Evolutionary conservation across 345 rosid species (phyloP), one percentile per base, ranked within the genome.

Genomic region (Hirschfeldia incana): DNA sequence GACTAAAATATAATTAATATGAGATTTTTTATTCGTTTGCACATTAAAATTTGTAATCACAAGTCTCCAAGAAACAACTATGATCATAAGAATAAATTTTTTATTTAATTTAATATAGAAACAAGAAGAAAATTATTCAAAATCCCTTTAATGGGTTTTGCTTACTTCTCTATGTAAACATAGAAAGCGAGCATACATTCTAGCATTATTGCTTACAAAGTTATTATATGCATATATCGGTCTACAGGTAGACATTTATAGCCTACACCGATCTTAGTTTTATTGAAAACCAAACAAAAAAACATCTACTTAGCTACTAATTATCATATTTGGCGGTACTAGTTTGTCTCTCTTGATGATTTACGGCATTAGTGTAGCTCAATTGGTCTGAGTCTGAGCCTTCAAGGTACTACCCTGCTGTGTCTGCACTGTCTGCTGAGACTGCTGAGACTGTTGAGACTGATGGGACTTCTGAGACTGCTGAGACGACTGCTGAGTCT

Each of bases 231-330:
- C 67, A 33, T 49, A 62, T 57, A 6, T 69, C 64, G 75, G 58
- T 77, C 57, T 76, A 61, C 51, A 77, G 53, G 53, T 63, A 53
- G 17, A 44, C 65, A 37, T 36, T 9, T 4, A 30, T 59, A 13
- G 61, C 53, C 79, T 66, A 72, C 21, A 72, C 72, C 81, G 72
- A 72, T 72, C 51, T 72, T 78, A 72, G 72, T 65, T 57, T 78
- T 72, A 58, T 66, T 72, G 30, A 33, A 51, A 46, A 60, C 28
- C n/a, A 10, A 55, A 60, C n/a, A 12, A 16, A 0, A 67, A 30
- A 57, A 21, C 4, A 65, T 65, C 77, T 78, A 39, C 0, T 55
- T 33, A 69, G 70, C 10, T 77, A 70, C 58, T 34, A 49, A 63
- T 62, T 34, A 33, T 34, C 36, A 69, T 34, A 70, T 34, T 34